Base-by-base conservation (phyloP, 495 filamentous ascomycete species). In the Schizothecium vesticola region DNA sequence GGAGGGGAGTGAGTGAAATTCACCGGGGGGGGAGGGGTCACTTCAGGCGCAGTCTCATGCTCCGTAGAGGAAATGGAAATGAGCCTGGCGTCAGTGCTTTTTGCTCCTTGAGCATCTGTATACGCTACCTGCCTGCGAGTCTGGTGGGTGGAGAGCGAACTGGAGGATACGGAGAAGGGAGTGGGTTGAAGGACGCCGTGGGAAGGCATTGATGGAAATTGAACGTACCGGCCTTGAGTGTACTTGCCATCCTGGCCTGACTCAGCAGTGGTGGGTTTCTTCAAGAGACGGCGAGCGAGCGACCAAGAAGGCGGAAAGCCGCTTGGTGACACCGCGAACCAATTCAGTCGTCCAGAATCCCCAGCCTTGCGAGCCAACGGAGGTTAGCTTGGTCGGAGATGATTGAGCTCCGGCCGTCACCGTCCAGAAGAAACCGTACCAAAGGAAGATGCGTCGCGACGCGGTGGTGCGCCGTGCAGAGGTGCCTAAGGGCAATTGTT, bases 191-290 rank as follows among this genome's bases (percentile, higher is more conserved):
- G 56, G 21, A 65, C 33, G 25, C 12, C 16, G 33, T 23, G 13
- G 62, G 21, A 56, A 25, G 4, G 33, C 13, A 19, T 19, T 43
- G 33, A 12, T 33, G 33, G 33, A 57, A 59, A 43, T 59, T 62
- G 59, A 65, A 70, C 72, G 69, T 64, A 74, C 72, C 72, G 28
- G 63, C 63, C 51, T 63, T 72, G 65, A 65, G 21, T 60, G 65
- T 67, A 61, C 31, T 70, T 59, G 70, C 56, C 55, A 55, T 26
- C 13, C 57, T 51, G 65, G 63, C 63, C 72, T 74, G 70, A 74
- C 70, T 74, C 72, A 74, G 72, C 72, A 68, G 65, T 55, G 61
- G 67, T 59, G 26, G 57, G 22, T 58, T 21, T 26, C 64, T 36
- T 56, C 55, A 59, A 55, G 28, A 56, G 55, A 66, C 64, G 19